These are phyloP conservation scores for Pseudonectria buxi DNA, from an alignment of 2,329 filamentous ascomycete genomes.

Conservation along the genomic window DNA sequence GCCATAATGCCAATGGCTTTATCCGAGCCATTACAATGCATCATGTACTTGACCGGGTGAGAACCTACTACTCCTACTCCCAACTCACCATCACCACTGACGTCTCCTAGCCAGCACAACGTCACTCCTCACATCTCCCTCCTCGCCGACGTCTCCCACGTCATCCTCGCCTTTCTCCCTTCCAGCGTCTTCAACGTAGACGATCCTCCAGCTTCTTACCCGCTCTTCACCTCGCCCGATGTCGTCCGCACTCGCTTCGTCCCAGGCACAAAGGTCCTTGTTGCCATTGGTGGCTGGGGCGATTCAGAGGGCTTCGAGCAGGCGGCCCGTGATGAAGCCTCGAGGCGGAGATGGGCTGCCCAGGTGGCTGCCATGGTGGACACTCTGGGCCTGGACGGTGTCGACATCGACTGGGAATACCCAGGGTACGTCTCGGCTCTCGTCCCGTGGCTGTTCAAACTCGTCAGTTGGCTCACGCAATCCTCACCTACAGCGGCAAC, in stretches of 20 bases:
- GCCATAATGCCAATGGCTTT: constrained; percentile 1
- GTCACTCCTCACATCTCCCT: constrained; percentile 32
- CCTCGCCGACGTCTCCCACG: constrained; percentile 45
- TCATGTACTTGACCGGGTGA: constrained; percentile 49
- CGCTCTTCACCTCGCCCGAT: constrained; percentile 46
- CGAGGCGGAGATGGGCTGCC: constrained; percentile 52
- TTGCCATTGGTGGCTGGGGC: constrained; percentile 72
- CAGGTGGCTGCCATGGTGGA: constrained; percentile 60
- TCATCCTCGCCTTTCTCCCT: constrained; percentile 52
- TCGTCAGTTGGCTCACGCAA: neutral
- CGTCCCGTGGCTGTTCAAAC: neutral
- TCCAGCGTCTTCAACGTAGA: constrained; percentile 45
- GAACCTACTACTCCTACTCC: neutral
- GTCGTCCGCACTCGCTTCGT: constrained; percentile 42
- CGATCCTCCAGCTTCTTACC: constrained; percentile 32
- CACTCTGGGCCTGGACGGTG: constrained; percentile 57
- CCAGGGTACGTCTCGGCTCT: constrained; percentile 38
- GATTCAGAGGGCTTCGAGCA: constrained; percentile 56
- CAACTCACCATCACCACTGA: neutral
- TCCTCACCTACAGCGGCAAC: constrained; percentile 52
- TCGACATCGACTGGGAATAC: constrained; percentile 61
- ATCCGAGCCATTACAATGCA: constrained; percentile 21
- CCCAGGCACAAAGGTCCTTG: constrained; percentile 52
- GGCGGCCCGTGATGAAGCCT: constrained; percentile 45
- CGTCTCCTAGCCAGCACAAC: constrained; percentile 41